Evolutionary conservation across 163 green algal species (phyloP), one percentile per base, ranked within the genome.

Genomic region (Scenedesmus sp.): DNA sequence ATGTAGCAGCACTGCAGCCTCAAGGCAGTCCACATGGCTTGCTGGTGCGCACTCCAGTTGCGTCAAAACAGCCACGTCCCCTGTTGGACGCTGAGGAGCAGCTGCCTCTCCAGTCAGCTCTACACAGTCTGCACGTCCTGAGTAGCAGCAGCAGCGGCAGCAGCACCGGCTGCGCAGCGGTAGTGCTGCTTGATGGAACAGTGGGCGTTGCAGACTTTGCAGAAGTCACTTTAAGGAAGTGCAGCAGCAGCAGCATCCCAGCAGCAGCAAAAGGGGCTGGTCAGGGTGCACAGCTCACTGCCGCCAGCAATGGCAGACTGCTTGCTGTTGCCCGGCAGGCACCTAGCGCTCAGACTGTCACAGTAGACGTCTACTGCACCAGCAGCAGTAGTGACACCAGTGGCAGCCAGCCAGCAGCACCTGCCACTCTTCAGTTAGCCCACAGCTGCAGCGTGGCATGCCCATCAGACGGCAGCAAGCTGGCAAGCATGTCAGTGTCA

Each of bases 1-100:
- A 88, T 60, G 46, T 90, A 18, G 90, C 83, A 70, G 90, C 90
- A 46, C 64, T 92, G 67, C 90, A 90, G 82, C 90, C 90, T n/a
- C 64, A 66, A 20, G 82, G 83, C 70, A 76, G 90, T 55, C 20
- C 54, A n/a, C 56, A 84, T 55, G 74, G 74, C n/a, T 57, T 87
- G 7, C 57, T 92, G 59, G 70, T 90, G 54, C 66, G 55, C 52
- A 66, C 64, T 2, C 83, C 90, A n/a, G 90, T 34, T 20, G 54
- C 56, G 4, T 57, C 83, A 12, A 79, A 70, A 20, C 83, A 70
- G 15, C 66, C 83, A 34, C 74, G 56, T 20, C 84, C 90, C 4
- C 64, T 92, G 18, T n/a, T 90, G 26, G 90, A 92, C 76, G 83
- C 83, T 70, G 66, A 92, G 83, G 64, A 86, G 84, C 83, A 82